A percentile compares a stretch with the other conserved stretches of the same genome.
Evolutionary conservation across 2,329 filamentous ascomycete species (phyloP).

Genomic region (Cladobotryum mycophilum): DNA sequence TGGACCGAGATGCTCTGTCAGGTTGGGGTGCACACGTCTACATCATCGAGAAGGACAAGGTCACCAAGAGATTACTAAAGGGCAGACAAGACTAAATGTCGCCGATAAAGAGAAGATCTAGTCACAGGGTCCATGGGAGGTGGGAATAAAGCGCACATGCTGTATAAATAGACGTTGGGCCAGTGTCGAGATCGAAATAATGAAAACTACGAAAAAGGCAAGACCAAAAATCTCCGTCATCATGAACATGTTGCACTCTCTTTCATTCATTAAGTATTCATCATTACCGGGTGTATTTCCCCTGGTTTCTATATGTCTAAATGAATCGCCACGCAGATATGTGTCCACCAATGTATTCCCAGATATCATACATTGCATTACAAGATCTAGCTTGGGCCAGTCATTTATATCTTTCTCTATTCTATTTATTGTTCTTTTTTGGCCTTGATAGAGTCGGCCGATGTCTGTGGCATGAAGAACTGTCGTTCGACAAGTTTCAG

Average conservation of each 20-base stretch:
- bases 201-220: neutral
- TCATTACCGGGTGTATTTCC: neutral
- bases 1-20: conserved; percentile 92
- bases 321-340: neutral
- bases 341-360: neutral
- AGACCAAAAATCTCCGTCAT: neutral
- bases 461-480: conserved; percentile 52
- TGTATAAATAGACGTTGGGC: conserved; percentile 17
- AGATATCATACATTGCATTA: conserved; percentile 12
- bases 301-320: neutral
- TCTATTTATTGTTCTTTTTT: conserved; percentile 49
- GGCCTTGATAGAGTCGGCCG: conserved; percentile 30
- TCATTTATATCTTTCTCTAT: conserved; percentile 14
- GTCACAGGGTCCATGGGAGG: conserved; percentile 1
- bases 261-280: neutral
- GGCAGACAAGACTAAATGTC: conserved; percentile 12
- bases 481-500: conserved; percentile 72
- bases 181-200: neutral
- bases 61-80: conserved; percentile 96
- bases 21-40: conserved; percentile 99
- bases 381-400: conserved; percentile 23
- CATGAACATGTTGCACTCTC: neutral
- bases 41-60: conserved; percentile 99
- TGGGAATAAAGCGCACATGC: neutral
- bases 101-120: conserved; percentile 1